These are phyloP conservation scores for Babesia sp. DNA, from an alignment of 169 alveolate species.

Conservation along the genomic window DNA sequence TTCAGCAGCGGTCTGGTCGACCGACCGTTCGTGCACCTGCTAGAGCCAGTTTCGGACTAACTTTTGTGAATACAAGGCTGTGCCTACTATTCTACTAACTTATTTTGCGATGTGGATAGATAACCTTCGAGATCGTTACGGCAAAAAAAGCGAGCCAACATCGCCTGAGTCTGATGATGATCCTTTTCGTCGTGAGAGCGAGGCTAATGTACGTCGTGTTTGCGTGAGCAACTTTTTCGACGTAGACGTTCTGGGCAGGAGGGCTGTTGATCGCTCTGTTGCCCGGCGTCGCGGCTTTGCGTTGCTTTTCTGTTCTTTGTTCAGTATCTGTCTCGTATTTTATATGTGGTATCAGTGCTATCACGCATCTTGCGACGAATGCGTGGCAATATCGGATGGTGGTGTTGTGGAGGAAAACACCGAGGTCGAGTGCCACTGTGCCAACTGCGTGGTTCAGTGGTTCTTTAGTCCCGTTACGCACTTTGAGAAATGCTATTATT, in stretches of 20 bases:
- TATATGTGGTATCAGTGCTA: constrained; percentile 65
- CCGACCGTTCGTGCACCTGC: not conserved
- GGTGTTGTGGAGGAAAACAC: not conserved
- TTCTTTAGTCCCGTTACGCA: constrained; percentile 50
- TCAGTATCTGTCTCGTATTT: constrained; percentile 1
- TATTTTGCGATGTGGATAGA: constrained; percentile 12
- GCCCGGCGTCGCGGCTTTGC: constrained; percentile 12
- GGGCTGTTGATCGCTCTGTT: not conserved
- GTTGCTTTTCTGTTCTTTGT: constrained; percentile 4
- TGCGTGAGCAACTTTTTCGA: constrained; percentile 22
- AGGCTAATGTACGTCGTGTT: constrained; percentile 12
- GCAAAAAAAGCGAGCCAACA: constrained; percentile 11
- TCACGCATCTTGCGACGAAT: constrained; percentile 59
- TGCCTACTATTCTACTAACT: not conserved
- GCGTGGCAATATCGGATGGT: constrained; percentile 3
- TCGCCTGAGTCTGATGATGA: constrained; percentile 16
- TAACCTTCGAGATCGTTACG: not conserved
- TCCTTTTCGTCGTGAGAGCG: constrained; percentile 24
- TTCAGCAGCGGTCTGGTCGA: constrained; percentile 16
- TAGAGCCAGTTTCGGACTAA: not conserved
- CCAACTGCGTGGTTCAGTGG: constrained; percentile 35
- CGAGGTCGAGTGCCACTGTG: constrained; percentile 42
- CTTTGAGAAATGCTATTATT: constrained; percentile 67
- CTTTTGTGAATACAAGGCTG: not conserved
- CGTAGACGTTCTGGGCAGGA: constrained; percentile 14